Evolutionary conservation across 805 yeast genomes (phyloP), one percentile per base, ranked within the genome.

Genomic region (Yarrowia sp.): DNA sequence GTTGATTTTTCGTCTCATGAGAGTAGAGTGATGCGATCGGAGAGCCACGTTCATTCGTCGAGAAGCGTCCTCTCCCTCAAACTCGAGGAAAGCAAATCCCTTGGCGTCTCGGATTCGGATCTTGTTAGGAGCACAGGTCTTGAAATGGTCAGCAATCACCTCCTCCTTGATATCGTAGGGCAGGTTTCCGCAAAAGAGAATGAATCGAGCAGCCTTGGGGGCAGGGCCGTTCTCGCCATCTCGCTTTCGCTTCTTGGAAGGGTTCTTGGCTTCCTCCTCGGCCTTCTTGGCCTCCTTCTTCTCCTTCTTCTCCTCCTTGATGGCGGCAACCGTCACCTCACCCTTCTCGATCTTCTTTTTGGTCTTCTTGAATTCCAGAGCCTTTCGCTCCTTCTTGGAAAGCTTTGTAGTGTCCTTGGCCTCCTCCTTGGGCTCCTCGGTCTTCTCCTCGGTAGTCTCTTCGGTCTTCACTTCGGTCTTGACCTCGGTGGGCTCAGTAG

Each of bases 81-180:
- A 95, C 74, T 95, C 99, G 67, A 92, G 74, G 72, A 92, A 92
- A 10, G 97, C 97, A 72, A 92, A 92, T 13, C 97, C 97, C 76
- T 90, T 91, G 13, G 71, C 69, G 44, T 70, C 68, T 74, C 99
- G 84, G 50, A 90, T 77, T 73, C 99, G 85, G 62, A 95, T 80
- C 67, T 83, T 80, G 72, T 87, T 88, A 3, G 98, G 98, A 14
- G 67, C 68, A 15, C 83, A 79, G 41, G 85, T 83, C 69, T 86
- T 84, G 79, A 95, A 91, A 75, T 92, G 97, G 17, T 81, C 78
- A 64, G 79, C 76, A 35, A 95, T 74, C 64, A 88, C 89, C 1
- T 83, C 81, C 63, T 83, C 83, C 2, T 86, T 81, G 22, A 86
- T 77, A 64, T 85, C 86, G 73, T 84, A 90, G 3, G 98, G 96